Evolutionary conservation across 2,329 filamentous ascomycete genomes (phyloP).

Genomic region (Dactylonectria estremocensis): DNA sequence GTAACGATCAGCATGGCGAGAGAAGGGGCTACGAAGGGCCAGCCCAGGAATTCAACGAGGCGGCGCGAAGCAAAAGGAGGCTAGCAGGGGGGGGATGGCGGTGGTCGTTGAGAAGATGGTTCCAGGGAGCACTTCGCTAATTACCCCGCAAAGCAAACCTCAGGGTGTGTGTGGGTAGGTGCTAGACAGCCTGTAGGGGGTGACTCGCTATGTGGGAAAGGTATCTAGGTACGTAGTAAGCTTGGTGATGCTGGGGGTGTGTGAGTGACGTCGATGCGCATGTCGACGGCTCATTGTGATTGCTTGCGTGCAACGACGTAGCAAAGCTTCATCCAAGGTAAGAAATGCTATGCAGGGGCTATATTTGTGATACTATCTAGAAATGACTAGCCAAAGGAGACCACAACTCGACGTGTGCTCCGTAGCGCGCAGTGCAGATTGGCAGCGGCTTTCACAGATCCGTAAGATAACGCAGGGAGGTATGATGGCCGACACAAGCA

Average conservation of each 20-base stretch:
- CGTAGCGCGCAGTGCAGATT: too few species aligned
- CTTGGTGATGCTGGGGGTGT: conserved; percentile 11
- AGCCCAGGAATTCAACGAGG: conserved; percentile 7
- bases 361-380: background rate
- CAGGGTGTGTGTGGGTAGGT: conserved; percentile 14
- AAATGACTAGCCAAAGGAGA: too few species aligned
- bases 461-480: too few species aligned
- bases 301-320: background rate
- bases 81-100: conserved; percentile 12
- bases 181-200: background rate
- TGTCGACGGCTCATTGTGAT: conserved; percentile 1
- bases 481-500: too few species aligned
- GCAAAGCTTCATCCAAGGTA: background rate
- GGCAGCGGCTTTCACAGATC: too few species aligned
- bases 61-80: conserved; percentile 17
- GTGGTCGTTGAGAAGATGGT: conserved; percentile 15
- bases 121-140: conserved; percentile 6
- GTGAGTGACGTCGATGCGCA: conserved; percentile 44
- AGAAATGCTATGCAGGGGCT: background rate
- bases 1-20: conserved; percentile 8
- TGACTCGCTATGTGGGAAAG: too few species aligned
- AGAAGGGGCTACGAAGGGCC: background rate
- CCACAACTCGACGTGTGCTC: too few species aligned
- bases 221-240: too few species aligned
- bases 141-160: conserved; percentile 42